Base-by-base conservation (phyloP, 306 rosid genomes). In the Mimosa bimucronata region DNA sequence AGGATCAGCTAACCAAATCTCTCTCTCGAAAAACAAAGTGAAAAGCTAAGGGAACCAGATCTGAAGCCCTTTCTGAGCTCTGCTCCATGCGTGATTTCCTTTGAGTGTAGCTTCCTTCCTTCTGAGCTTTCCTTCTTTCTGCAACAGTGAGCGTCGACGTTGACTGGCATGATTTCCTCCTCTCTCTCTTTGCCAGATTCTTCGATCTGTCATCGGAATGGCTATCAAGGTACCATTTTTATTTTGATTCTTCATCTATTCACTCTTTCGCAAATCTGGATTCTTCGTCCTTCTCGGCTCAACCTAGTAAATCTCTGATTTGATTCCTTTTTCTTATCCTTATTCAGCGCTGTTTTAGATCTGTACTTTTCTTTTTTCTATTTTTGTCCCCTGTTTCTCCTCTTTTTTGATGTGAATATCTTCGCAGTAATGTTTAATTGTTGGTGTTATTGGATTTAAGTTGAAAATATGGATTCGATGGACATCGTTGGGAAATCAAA, bases 401-500 rank as follows among this genome's bases (percentile, higher is more conserved):
- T 53, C 19, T 12, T 9, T 18, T 3, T 10, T 18, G 23, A 9
- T 80, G 16, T 45, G 0, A 57, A 26, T 41, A 6, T 74, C 23
- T 41, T 42, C 73, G 48, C 61, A 23, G 28, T 74, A 30, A 69
- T 34, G 52, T 13, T 48, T 71, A 28, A 73, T 9, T 46, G 25
- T 19, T 74, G n/a, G 14, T 34, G 74, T 53, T 68, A 57, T 66
- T 42, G 8, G 42, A 37, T 78, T 81, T 74, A 74, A 86, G 97
- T 88, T 83, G 21, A 62, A 62, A 81, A 25, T 79, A 96, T 96
- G 99, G 99, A 96, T 79, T 91, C 99, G 79, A 93, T 96, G 98
- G 99, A 96, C 58, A 96, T 96, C 91, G 87, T 96, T 77, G 99
- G 98, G 37, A 96, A 93, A 89, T 89, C 99, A 16, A 96, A 96